Percentiles rank a stretch among this genome's conserved stretches.
These are phyloP conservation scores for Juncus effusus DNA, from an alignment of 176 grass and related monocot genomes.

Conservation along the genomic window DNA sequence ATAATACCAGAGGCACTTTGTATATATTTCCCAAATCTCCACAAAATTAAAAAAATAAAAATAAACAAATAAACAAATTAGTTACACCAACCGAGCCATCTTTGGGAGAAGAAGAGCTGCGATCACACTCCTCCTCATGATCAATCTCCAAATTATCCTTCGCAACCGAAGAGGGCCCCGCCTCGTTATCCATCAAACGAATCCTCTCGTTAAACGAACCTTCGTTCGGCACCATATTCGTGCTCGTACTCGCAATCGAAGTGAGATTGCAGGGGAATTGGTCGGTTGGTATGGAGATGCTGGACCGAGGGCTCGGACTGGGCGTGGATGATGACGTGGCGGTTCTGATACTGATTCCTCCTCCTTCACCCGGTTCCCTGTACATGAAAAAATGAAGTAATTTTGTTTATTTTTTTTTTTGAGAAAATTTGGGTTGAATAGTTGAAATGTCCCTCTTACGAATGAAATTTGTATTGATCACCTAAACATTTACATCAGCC, in stretches of 20 bases:
- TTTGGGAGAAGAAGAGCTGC: too few species aligned
- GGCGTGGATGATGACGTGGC: conserved; percentile 30
- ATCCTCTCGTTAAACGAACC: not conserved
- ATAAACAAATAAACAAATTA: too few species aligned
- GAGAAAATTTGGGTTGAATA: too few species aligned
- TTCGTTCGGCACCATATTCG: not conserved
- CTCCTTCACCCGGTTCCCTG: conserved; percentile 44
- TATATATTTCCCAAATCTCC: too few species aligned
- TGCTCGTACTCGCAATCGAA: conserved; percentile 8
- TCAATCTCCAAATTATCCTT: not conserved
- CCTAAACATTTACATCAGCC: too few species aligned
- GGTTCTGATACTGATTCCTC: conserved; percentile 1
- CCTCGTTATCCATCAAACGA: not conserved
- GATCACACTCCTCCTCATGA: too few species aligned
- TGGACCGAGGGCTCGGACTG: conserved; percentile 33
- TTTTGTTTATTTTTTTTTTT: too few species aligned
- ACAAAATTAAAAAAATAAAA: too few species aligned
- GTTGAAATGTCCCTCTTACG: too few species aligned
- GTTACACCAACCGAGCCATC: too few species aligned
- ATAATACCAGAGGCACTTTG: too few species aligned
- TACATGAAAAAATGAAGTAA: not conserved
- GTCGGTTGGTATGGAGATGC: conserved; percentile 8
- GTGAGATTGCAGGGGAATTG: not conserved
- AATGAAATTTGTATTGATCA: too few species aligned
- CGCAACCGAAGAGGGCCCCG: not conserved